Evolutionary conservation across 441 rosid genomes (phyloP), one percentile per base, ranked within the genome.

Genomic region (Adansonia rubrostipa): DNA sequence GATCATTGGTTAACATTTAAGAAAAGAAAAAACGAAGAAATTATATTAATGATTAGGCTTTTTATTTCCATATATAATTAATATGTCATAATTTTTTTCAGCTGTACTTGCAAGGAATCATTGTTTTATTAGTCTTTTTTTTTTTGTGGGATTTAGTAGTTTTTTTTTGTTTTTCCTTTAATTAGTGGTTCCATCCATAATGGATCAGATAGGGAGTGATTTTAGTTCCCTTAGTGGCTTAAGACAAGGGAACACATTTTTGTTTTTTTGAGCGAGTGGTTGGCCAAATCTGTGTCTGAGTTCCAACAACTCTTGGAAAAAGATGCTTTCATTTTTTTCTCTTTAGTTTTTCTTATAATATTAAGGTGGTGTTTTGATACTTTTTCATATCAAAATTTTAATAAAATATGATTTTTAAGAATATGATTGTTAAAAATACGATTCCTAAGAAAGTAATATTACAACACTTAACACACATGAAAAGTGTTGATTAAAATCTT

Each of bases 241-340:
- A 13, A 75, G 73, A 77, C 62, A 78, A 62, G 68, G 74, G 70
- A 72, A 48, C 67, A 67, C 79, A 62, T n/a, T 24, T 11, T 54
- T 62, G 22, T 42, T 28, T 28, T 74, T 47, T 22, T 45, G 9
- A 74, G 36, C 62, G 24, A 82, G 78, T 64, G 68, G 82, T 78
- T 83, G 83, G 80, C 42, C 86, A 81, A 83, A 86, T 83, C 82
- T 62, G 19, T 74, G 73, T 75, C 80, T 44, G 74, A 73, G 82
- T 80, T 80, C 82, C 73, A 78, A 82, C 82, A n/a, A 79, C 80
- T 80, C 79, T 50, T 63, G n/a, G 51, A 48, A 76, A 76, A 65
- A 75, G 80, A 66, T 66, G 76, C 76, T 76, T 53, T 51, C 47
- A 8, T 48, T 58, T 22, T 14, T 50, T 58, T 15, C 4, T 0